Evolutionary conservation across 2,329 filamentous ascomycete genomes (phyloP).

Genomic region (Fusarium piperis): DNA sequence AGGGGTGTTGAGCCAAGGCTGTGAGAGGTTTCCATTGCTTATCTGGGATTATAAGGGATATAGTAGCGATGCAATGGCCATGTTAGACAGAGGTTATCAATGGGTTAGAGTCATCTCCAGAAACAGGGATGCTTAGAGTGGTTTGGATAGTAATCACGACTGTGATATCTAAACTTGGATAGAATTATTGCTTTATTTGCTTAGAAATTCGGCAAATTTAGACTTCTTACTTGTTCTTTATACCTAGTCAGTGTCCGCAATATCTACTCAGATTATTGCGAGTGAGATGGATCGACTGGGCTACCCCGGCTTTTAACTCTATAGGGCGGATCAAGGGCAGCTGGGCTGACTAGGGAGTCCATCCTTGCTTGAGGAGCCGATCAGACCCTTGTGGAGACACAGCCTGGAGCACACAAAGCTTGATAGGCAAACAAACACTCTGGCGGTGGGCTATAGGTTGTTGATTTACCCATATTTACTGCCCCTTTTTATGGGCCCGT

Average conservation of each 20-base stretch:
- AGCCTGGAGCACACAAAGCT: no score
- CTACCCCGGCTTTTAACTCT: background rate
- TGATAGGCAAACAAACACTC: no score
- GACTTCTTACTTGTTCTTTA: background rate
- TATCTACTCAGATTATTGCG: background rate
- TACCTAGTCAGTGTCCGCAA: background rate
- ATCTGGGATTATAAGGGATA: background rate
- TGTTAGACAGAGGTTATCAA: background rate
- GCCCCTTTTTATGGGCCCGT: background rate
- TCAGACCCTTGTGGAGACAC: background rate
- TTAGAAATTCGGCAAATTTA: background rate
- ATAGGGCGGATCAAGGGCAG: background rate
- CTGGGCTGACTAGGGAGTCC: background rate
- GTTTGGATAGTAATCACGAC: background rate
- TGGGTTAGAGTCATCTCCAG: background rate
- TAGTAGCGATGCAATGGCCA: background rate
- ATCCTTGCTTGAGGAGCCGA: background rate
- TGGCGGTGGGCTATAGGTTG: no score
- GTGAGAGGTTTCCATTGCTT: background rate
- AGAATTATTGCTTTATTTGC: background rate
- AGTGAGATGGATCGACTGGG: background rate
- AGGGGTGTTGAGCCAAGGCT: constrained; percentile 20
- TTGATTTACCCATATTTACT: no score
- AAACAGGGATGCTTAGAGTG: background rate
- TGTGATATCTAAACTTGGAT: background rate